phyloP scores from a whole-genome alignment of 164 flowering plant species.

The Saururus chinensis region DNA sequence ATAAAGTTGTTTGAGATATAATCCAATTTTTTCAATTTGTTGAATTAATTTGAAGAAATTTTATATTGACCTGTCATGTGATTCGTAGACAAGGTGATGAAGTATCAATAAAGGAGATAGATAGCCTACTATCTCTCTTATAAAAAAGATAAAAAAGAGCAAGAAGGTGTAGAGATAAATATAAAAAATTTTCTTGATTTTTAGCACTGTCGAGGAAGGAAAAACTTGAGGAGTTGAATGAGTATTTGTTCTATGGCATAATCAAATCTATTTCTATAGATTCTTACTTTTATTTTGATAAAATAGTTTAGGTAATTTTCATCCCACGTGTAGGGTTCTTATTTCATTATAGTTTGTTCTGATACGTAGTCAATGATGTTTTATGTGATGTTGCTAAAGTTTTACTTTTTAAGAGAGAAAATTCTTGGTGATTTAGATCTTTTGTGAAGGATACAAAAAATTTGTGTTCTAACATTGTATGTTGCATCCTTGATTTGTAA shows the following conservation, averaged over 20 bases:
- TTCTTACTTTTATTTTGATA: neutral
- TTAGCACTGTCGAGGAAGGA: conserved; percentile 59
- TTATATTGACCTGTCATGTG: conserved; percentile 19
- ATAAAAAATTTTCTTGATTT: conserved; percentile 78
- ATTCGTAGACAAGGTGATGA: conserved; percentile 78
- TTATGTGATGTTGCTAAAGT: neutral
- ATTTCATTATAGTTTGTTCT: too few relatives aligned
- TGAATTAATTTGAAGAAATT: conserved; percentile 3
- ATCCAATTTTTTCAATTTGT: too few relatives aligned
- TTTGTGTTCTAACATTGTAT: too few relatives aligned
- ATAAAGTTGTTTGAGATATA: too few relatives aligned
- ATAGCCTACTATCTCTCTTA: conserved; percentile 60
- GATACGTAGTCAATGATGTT: too few relatives aligned
- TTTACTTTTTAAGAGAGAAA: too few relatives aligned
- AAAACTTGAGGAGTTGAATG: conserved; percentile 81
- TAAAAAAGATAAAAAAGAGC: conserved; percentile 85
- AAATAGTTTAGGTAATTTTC: neutral
- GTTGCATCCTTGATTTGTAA: conserved; percentile 12
- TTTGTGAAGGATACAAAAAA: too few relatives aligned
- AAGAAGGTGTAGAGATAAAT: conserved; percentile 93
- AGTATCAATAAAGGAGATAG: conserved; percentile 79
- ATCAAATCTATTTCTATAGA: neutral
- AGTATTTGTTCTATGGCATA: conserved; percentile 29
- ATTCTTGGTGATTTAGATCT: too few relatives aligned
- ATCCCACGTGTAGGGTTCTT: neutral